Percentiles rank a stretch among this genome's conserved stretches.
Evolutionary conservation across 345 rosid genomes (phyloP).

Genomic region (Gossypium mustelinum): DNA sequence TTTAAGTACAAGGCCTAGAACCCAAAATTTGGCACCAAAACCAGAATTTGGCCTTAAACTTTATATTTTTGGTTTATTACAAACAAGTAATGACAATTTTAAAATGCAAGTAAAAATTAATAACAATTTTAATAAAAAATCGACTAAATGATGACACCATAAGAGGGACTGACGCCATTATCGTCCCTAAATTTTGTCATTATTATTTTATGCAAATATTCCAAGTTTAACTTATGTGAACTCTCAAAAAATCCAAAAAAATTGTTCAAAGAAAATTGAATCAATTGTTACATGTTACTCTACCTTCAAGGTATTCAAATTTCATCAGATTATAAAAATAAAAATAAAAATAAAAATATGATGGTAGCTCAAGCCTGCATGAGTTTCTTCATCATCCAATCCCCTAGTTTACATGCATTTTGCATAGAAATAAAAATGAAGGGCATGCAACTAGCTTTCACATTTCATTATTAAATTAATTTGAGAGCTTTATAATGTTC

Average conservation of each 20-base stretch:
- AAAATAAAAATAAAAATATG: background rate
- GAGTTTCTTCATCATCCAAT: background rate
- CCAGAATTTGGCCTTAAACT: too few species aligned
- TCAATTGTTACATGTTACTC: background rate
- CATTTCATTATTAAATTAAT: background rate
- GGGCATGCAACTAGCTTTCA: conserved; percentile 1
- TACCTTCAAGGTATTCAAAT: background rate
- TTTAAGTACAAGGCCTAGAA: too few species aligned
- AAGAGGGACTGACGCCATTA: too few species aligned
- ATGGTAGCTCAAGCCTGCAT: background rate
- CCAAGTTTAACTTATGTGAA: too few species aligned
- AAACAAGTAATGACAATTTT: too few species aligned
- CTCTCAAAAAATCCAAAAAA: background rate
- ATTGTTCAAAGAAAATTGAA: background rate
- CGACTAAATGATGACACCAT: too few species aligned
- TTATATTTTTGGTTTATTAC: too few species aligned
- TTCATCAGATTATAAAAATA: background rate
- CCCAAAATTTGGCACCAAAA: too few species aligned
- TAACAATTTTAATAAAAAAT: too few species aligned
- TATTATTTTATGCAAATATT: too few species aligned
- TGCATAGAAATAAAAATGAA: background rate
- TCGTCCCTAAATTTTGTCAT: too few species aligned
- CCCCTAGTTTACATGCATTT: background rate
- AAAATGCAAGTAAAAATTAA: too few species aligned
- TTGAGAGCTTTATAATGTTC: background rate